Conservation (phyloP, 768 basidiomycete genomes). For the Russula sp. region DNA sequence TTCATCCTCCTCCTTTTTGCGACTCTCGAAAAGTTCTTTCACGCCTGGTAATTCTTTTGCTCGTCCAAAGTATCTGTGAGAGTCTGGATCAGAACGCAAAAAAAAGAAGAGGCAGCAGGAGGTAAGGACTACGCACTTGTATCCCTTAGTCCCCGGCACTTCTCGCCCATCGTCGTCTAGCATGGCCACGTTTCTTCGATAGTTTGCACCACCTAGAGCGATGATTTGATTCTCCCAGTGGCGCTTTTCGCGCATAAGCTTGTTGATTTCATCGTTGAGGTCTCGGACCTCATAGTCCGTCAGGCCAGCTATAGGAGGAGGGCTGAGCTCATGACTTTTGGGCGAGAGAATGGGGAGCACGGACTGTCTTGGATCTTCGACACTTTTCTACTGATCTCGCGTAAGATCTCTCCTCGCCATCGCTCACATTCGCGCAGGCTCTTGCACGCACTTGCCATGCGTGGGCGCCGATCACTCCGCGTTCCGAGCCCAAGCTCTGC, state of each 20-base stretch:
- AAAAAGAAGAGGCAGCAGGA: not conserved
- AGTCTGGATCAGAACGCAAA: not conserved
- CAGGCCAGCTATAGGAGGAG: constrained; percentile 58
- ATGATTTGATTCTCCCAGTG: constrained; percentile 99
- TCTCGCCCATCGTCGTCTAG: constrained; percentile 92
- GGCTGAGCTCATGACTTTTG: not conserved
- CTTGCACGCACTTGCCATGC: constrained; percentile 90
- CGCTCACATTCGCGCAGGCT: constrained; percentile 89
- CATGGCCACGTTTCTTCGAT: constrained; percentile 90
- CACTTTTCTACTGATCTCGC: constrained; percentile 94
- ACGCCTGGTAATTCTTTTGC: constrained; percentile 96
- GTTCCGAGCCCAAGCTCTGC: constrained; percentile 91
- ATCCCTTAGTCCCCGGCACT: constrained; percentile 94
- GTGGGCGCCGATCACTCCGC: constrained; percentile 76
- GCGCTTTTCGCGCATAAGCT: constrained; percentile 86
- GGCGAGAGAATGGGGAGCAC: constrained; percentile 26
- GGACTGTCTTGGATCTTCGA: constrained; percentile 95
- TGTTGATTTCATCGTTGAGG: constrained; percentile 97
- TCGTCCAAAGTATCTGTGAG: constrained; percentile 87
- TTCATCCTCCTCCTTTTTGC: constrained; percentile 83
- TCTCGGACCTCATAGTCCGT: constrained; percentile 96
- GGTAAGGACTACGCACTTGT: constrained; percentile 56
- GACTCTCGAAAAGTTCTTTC: constrained; percentile 85
- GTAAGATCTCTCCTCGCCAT: constrained; percentile 91
- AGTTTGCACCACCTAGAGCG: constrained; percentile 93